Evolutionary conservation across 1,284 basidiomycete genomes (phyloP).

Genomic region (Termitomyces sp.): DNA sequence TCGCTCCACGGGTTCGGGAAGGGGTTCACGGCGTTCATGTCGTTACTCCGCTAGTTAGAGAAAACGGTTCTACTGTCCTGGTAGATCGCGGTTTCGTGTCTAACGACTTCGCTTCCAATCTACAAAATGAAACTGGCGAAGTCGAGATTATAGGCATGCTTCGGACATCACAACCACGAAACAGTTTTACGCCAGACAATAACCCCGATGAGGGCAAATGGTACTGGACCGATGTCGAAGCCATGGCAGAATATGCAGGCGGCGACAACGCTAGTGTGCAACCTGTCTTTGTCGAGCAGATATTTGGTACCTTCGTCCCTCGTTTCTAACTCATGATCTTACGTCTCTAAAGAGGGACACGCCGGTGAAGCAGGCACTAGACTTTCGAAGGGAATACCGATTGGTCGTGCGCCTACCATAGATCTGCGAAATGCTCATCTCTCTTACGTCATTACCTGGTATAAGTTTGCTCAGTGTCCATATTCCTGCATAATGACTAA

Average conservation of each 20-base stretch:
- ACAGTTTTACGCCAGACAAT: conserved; percentile 87
- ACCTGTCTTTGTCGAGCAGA: conserved; percentile 82
- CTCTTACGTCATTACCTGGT: conserved; percentile 97
- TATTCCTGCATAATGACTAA: conserved; percentile 6
- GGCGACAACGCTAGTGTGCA: conserved; percentile 68
- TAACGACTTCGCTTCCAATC: conserved; percentile 45
- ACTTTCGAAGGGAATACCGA: conserved; percentile 73
- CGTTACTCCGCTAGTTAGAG: conserved; percentile 78
- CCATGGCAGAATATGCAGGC: conserved; percentile 80
- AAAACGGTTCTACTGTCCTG: conserved; percentile 74
- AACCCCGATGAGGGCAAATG: conserved; percentile 76
- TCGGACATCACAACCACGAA: conserved; percentile 62
- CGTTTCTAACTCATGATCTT: neutral
- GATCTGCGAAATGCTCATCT: conserved; percentile 94
- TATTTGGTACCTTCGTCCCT: conserved; percentile 55
- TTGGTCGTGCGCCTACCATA: conserved; percentile 81
- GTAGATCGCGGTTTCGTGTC: conserved; percentile 92
- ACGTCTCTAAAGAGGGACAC: conserved; percentile 62
- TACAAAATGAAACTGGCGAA: conserved; percentile 43
- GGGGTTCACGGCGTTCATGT: conserved; percentile 86
- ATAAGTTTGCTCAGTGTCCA: conserved; percentile 21
- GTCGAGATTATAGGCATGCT: conserved; percentile 75
- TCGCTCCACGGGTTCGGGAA: conserved; percentile 85
- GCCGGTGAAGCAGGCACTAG: conserved; percentile 63
- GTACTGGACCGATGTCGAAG: conserved; percentile 87